Conservation (phyloP, 1,284 basidiomycete genomes). For the Gomphus sp. region DNA sequence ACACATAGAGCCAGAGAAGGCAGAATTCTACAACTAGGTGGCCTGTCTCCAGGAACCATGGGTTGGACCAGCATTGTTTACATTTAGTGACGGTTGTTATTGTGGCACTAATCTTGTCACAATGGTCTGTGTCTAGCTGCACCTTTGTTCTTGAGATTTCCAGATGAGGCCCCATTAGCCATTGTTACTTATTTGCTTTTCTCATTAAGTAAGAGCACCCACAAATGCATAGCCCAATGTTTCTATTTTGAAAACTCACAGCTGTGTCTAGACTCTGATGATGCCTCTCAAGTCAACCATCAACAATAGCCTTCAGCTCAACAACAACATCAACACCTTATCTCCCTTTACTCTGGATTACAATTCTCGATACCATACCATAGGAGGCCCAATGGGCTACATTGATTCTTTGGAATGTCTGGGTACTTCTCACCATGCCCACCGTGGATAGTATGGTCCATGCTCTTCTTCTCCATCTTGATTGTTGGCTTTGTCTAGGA, state of each 20-base stretch:
- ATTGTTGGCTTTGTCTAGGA: no score
- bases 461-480: no score
- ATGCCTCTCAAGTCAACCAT: constrained; percentile 1
- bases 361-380: no score
- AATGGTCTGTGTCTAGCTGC: constrained; percentile 51
- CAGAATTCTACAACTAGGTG: constrained; percentile 94
- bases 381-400: no score
- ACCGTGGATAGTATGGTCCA: no score
- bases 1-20: constrained; percentile 63
- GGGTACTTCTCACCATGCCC: no score
- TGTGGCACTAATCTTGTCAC: constrained; percentile 91
- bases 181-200: no score
- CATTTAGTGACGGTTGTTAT: constrained; percentile 94
- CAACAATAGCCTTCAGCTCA: neutral
- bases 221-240: no score
- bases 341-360: neutral
- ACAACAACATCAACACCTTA: constrained; percentile 1
- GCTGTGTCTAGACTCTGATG: neutral
- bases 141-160: no score
- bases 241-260: neutral
- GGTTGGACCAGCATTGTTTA: constrained; percentile 93
- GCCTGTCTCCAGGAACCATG: constrained; percentile 93
- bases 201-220: no score
- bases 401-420: no score
- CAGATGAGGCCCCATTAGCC: constrained; percentile 19